phyloP scores from a whole-genome alignment of 2,329 filamentous ascomycete species.

The Pseudogymnoascus sp. region DNA sequence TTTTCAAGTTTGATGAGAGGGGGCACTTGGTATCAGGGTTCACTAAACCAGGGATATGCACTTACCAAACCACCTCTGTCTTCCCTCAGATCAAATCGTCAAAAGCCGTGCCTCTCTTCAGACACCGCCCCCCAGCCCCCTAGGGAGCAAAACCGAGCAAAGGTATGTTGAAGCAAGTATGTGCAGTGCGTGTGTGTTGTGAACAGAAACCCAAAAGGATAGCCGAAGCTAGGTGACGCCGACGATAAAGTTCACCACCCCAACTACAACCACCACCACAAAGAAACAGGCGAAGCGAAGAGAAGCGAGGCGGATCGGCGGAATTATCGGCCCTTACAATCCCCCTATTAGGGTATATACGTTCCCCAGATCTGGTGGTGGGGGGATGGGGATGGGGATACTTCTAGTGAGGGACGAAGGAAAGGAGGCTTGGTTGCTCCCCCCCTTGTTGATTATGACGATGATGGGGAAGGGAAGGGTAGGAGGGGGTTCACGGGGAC shows the following conservation, averaged over 20 bases:
- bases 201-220: too few relatives aligned
- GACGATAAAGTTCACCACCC: neutral
- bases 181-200: too few relatives aligned
- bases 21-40: too few relatives aligned
- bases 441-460: neutral
- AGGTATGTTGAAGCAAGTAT: too few relatives aligned
- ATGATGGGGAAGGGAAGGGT: neutral
- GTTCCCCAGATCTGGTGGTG: neutral
- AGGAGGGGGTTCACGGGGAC: neutral
- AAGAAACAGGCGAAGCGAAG: slow-evolving; percentile 1
- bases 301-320: neutral
- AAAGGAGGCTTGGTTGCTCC: neutral
- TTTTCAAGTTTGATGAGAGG: neutral
- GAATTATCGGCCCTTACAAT: neutral
- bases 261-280: neutral
- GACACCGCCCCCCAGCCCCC: too few relatives aligned
- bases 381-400: neutral
- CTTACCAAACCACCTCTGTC: too few relatives aligned
- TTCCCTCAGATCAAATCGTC: too few relatives aligned
- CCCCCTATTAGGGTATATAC: neutral
- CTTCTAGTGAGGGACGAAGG: neutral
- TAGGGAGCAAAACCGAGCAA: too few relatives aligned
- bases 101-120: too few relatives aligned
- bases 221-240: too few relatives aligned
- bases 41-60: too few relatives aligned